phyloP scores from a whole-genome alignment of 176 grass and related monocot species.

The Pontederia crassipes region DNA sequence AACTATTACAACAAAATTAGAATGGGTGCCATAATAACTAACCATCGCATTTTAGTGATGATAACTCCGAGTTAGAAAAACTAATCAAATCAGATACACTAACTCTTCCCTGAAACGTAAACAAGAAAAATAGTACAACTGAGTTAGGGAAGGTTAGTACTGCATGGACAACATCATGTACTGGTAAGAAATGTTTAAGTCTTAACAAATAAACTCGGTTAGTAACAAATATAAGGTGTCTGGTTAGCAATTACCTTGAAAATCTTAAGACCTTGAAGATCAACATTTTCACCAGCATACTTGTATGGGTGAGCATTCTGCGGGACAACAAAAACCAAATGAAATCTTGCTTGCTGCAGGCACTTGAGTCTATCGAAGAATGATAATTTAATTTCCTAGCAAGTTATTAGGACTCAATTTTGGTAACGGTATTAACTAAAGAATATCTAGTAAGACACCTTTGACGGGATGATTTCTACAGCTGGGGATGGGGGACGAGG shows the following conservation, averaged over 20 bases:
- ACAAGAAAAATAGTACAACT: conserved; percentile 10
- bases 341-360: neutral
- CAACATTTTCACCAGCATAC: conserved; percentile 80
- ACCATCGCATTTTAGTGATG: conserved; percentile 56
- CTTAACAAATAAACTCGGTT: neutral
- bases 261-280: conserved; percentile 59
- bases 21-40: conserved; percentile 3
- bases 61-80: conserved; percentile 41
- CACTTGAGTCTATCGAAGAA: neutral
- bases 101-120: conserved; percentile 46
- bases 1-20: no score
- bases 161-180: neutral
- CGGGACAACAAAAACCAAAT: neutral
- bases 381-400: neutral
- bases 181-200: neutral
- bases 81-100: conserved; percentile 60
- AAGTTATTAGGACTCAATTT: neutral
- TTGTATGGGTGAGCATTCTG: conserved; percentile 83
- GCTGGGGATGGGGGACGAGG: conserved; percentile 70
- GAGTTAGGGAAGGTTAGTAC: neutral
- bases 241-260: conserved; percentile 41
- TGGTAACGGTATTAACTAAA: neutral
- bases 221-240: neutral
- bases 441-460: conserved; percentile 30
- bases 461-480: conserved; percentile 81